Base-by-base conservation (phyloP, 768 basidiomycete genomes). In the Agrocybe pediades region DNA sequence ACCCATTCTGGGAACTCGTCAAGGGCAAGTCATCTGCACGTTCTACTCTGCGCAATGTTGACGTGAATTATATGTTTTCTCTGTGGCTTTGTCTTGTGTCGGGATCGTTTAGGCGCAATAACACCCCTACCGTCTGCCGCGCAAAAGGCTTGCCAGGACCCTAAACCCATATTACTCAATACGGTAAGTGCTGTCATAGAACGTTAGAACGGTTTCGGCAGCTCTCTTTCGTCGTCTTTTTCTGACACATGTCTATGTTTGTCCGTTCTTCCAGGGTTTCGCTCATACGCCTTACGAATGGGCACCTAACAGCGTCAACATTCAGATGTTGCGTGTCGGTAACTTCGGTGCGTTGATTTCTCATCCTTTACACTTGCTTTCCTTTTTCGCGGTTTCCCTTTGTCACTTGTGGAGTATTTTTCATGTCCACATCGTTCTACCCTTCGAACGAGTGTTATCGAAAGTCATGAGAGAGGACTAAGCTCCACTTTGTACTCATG, bases 1-100 rank as follows among this genome's bases (percentile, higher is more conserved):
- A 92, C 65, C 86, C 87, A 3, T 88, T 92, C 65, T 91, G 90
- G 88, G 79, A 91, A 57, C 62, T 90, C 25, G 87, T 92, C 46
- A 92, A 90, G 72, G 82, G 83, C 80, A 57, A 42, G 51, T 51
- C 27, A 24, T 26, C 46, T 11, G 21, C 6, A 29, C 40, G 41
- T 54, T 46, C 41, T 46, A 52, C 30, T 56, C 49, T 20, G 26
- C 36, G 17, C 11, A 53, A 51, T 40, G 47, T 23, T 61, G 40
- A 53, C 48, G n/a, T 42, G 39, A 8, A 23, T 30, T 55, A 42
- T 41, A 43, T 17, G 23, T 49, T 30, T 17, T 52, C 42, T 30
- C 51, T 46, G 23, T 27, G 36, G 16, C 23, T 42, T 23, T 47
- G 39, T 46, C 29, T 19, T 45, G 8, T 24, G 16, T 24, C 44